Evolutionary conservation across 1,139 yeast species (phyloP).

Genomic region (Magnusiomyces suaveolens): DNA sequence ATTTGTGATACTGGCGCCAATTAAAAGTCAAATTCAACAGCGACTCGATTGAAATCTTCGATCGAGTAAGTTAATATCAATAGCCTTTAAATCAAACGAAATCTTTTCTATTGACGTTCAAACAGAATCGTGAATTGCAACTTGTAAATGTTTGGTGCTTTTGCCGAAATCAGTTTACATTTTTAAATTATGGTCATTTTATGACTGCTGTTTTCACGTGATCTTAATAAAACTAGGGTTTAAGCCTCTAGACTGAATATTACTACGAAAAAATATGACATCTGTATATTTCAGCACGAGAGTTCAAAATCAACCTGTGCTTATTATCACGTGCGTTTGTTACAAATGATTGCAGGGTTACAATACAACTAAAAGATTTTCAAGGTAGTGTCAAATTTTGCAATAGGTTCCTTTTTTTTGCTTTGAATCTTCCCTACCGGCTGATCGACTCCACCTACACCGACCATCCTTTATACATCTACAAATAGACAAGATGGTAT

Average conservation of each 20-base stretch:
- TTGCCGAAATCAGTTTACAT: too few species aligned
- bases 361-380: background rate
- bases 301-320: background rate
- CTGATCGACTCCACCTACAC: conserved; percentile 7
- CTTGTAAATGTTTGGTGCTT: too few species aligned
- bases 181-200: too few species aligned
- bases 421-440: conserved; percentile 5
- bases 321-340: background rate
- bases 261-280: background rate
- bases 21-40: too few species aligned
- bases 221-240: background rate
- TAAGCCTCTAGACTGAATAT: background rate
- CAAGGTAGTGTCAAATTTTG: background rate
- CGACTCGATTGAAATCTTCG: too few species aligned
- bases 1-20: too few species aligned
- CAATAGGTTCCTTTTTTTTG: background rate
- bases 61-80: too few species aligned
- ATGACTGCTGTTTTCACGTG: background rate
- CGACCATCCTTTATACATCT: conserved; percentile 3
- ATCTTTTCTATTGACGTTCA: too few species aligned
- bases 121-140: too few species aligned
- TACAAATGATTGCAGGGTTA: background rate
- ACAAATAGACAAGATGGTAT: conserved; percentile 8
- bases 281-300: conserved; percentile 1
- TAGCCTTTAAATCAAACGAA: too few species aligned